Percentiles rank a stretch among this genome's conserved stretches.
These are phyloP conservation scores for Moniliophthora roreri DNA, from an alignment of 1,284 basidiomycete genomes.

Conservation along the genomic window DNA sequence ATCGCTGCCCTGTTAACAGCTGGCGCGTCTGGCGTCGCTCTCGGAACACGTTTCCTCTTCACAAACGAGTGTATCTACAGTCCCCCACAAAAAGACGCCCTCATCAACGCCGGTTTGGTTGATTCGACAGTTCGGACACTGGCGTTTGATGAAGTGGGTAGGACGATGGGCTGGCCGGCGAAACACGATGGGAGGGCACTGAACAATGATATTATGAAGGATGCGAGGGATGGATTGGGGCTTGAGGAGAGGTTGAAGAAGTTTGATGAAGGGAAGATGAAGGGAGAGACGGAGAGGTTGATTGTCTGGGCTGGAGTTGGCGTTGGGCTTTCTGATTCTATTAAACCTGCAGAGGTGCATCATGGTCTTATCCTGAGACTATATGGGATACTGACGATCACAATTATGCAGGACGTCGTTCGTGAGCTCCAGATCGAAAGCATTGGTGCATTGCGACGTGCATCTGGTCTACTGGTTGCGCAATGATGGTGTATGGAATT, in stretches of 20 bases:
- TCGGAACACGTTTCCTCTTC: slow-evolving; percentile 55
- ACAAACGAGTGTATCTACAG: slow-evolving; percentile 48
- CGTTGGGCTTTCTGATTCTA: slow-evolving; percentile 15
- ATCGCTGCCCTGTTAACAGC: slow-evolving; percentile 48
- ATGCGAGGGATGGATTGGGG: slow-evolving; percentile 7
- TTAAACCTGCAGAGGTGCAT: slow-evolving; percentile 11
- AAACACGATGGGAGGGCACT: slow-evolving; percentile 43
- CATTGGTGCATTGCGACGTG: background rate
- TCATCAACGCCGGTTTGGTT: slow-evolving; percentile 37
- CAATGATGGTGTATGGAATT: no score
- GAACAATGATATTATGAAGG: slow-evolving; percentile 21
- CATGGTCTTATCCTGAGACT: background rate
- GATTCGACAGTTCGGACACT: slow-evolving; percentile 41
- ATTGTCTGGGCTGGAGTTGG: slow-evolving; percentile 22
- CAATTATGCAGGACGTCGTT: slow-evolving; percentile 1
- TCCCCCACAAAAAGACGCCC: slow-evolving; percentile 36
- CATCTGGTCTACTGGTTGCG: background rate
- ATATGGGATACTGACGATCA: background rate
- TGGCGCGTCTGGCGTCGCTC: slow-evolving; percentile 49
- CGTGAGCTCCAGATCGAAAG: background rate
- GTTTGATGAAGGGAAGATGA: slow-evolving; percentile 5
- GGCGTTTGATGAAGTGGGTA: slow-evolving; percentile 45
- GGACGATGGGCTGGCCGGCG: slow-evolving; percentile 46
- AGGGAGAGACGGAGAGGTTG: slow-evolving; percentile 15
- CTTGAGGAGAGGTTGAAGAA: slow-evolving; percentile 9